A percentile compares a stretch with the other conserved stretches of the same genome.
These are phyloP conservation scores for Rhexocercosporidium sp. DNA, from an alignment of 2,329 filamentous ascomycete genomes.

Conservation along the genomic window DNA sequence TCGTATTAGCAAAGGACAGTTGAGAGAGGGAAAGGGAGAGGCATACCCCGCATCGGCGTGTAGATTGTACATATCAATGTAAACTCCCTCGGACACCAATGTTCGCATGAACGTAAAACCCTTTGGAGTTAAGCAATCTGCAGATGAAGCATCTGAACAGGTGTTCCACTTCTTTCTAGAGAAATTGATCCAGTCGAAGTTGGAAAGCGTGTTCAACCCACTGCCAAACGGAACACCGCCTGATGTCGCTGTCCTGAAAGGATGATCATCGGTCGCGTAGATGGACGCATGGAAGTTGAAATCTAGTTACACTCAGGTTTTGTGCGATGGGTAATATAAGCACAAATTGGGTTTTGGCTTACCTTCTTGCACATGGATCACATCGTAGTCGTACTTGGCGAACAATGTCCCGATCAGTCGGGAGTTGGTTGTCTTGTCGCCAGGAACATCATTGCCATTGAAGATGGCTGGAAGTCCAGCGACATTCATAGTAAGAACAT, in stretches of 20 bases:
- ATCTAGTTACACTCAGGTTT: slow-evolving; percentile 40
- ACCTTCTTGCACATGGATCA: slow-evolving; percentile 69
- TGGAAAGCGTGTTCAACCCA: slow-evolving; percentile 68
- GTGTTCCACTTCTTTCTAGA: slow-evolving; percentile 62
- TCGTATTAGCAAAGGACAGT: slow-evolving; percentile 23
- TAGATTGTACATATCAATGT: slow-evolving; percentile 69
- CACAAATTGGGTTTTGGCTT: background rate
- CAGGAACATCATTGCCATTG: slow-evolving; percentile 64
- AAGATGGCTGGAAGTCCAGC: slow-evolving; percentile 62
- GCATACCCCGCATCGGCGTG: slow-evolving; percentile 66
- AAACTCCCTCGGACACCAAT: slow-evolving; percentile 56
- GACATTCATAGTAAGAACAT: slow-evolving; percentile 61
- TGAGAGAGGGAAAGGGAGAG: background rate
- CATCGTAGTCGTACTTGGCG: slow-evolving; percentile 60
- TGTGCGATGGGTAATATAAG: background rate
- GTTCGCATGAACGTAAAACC: slow-evolving; percentile 72
- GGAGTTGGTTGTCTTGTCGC: slow-evolving; percentile 65
- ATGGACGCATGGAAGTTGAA: slow-evolving; percentile 71
- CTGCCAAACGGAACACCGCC: slow-evolving; percentile 68
- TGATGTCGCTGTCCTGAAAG: slow-evolving; percentile 66
- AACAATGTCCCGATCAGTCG: slow-evolving; percentile 61
- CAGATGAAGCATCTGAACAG: slow-evolving; percentile 59
- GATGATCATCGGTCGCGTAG: slow-evolving; percentile 64
- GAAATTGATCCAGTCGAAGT: slow-evolving; percentile 61
- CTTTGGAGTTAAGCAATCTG: slow-evolving; percentile 71